Conservation (phyloP, 2,329 filamentous ascomycete genomes). For the Trichoderma cornu-damae region DNA sequence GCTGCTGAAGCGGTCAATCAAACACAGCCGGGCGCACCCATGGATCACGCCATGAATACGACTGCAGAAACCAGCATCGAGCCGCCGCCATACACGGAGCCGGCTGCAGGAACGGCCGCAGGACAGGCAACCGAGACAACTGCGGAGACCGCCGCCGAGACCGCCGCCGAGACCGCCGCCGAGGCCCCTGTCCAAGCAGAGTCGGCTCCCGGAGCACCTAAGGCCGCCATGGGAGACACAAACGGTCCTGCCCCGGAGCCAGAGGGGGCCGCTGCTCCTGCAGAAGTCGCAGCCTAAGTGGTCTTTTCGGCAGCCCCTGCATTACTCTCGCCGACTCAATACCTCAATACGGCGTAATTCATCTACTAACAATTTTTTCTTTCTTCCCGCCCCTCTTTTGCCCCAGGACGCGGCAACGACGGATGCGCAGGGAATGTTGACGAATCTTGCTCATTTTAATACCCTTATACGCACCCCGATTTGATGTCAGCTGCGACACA, state of each 20-base stretch:
- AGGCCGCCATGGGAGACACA: not conserved
- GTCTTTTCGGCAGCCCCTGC: not conserved
- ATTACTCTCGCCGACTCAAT: not conserved
- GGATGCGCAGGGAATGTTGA: constrained; percentile 5
- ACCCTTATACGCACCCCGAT: constrained; percentile 25
- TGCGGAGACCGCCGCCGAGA: not conserved
- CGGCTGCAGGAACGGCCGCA: not conserved
- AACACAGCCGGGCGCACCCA: not conserved
- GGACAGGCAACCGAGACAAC: not conserved
- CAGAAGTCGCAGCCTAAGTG: constrained; percentile 7
- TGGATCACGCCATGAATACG: not conserved
- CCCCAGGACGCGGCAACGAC: not conserved
- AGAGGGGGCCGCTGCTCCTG: constrained; percentile 9
- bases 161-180: not conserved
- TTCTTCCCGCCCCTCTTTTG: not conserved
- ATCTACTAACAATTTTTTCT: not conserved
- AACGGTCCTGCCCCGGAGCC: not conserved
- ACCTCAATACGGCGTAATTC: not conserved
- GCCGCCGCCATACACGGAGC: not conserved
- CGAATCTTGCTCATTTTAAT: constrained; percentile 28
- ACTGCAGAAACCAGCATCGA: not conserved
- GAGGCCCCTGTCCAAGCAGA: not conserved
- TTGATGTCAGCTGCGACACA: not conserved
- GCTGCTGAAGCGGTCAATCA: constrained; percentile 16
- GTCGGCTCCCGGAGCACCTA: not conserved